Base-by-base conservation (phyloP, 768 basidiomycete species). In the Mycena kentingensis region DNA sequence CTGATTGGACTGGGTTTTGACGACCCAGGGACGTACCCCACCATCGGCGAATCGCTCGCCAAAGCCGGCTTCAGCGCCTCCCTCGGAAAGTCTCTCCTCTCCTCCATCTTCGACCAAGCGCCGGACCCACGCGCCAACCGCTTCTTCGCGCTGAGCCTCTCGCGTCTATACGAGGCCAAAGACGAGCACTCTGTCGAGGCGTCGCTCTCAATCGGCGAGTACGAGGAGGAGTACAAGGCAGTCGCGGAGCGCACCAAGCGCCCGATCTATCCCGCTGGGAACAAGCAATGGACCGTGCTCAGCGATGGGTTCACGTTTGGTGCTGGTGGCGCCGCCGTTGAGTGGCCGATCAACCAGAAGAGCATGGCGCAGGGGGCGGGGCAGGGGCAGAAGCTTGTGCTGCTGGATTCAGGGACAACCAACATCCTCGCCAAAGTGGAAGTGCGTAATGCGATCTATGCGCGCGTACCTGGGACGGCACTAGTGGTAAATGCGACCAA, bases 71-170 rank as follows among this genome's bases (percentile, higher is more conserved):
- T n/a, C n/a, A n/a, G n/a, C n/a, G n/a, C n/a, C n/a, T n/a, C n/a
- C n/a, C n/a, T n/a, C n/a, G n/a, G n/a, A n/a, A n/a, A n/a, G n/a
- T n/a, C n/a, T n/a, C n/a, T n/a, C n/a, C n/a, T n/a, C n/a, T n/a
- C n/a, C n/a, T n/a, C n/a, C n/a, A n/a, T n/a, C n/a, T n/a, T n/a
- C n/a, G n/a, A n/a, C n/a, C n/a, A n/a, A n/a, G n/a, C n/a, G n/a
- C n/a, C n/a, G n/a, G n/a, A n/a, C n/a, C n/a, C n/a, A n/a, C n/a
- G n/a, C n/a, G 47, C 39, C 47, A 49, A 49, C 39, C 39, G 47
- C 25, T 36, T 51, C 16, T 50, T 50, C 19, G 49, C 38, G 4
- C 22, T 50, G n/a, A 26, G 38, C 3, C n/a, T 50, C 3, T 31
- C 49, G 2, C 49, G 49, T 22, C 5, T 28, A 4, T 26, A 22